Evolutionary conservation across 352 stramenopile species (phyloP), one percentile per base, ranked within the genome.

Genomic region (Phytophthora fragariae): DNA sequence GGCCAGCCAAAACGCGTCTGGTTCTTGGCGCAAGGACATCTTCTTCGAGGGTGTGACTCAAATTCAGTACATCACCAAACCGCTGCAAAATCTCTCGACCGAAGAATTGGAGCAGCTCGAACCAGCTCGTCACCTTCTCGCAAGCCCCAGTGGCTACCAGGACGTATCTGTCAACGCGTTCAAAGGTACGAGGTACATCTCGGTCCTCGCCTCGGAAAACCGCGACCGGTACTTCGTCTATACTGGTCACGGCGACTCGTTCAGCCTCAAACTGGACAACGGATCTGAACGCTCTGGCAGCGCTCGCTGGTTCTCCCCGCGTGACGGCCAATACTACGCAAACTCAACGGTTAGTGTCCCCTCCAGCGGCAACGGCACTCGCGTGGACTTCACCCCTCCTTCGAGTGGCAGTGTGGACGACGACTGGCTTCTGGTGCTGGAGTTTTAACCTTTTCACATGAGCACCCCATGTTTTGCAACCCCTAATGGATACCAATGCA

Each of bases 161-260:
- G 62, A 65, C 15, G 27, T 27, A 8, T 65, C 68, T 8, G 68
- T 70, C 24, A 66, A 69, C 19, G 41, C 68, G 4, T 75, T 27
- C 61, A 61, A 66, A 35, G 62, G 68, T 1, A 75, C 62, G 6
- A 27, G 62, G n/a, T 75, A 67, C 68, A 75, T 75, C n/a, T 75
- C 68, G 3, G 68, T 75, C 4, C 47, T 75, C 3, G 61, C 68
- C 5, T 75, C 68, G 1, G 12, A 44, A 27, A 39, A 15, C 6
- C 60, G 60, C 59, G 54, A 74, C 27, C 61, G 33, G 12, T 71
- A 61, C 55, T 65, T 61, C 33, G 56, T 61, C 11, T 71, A 71
- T 47, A 66, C 65, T 31, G 65, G 65, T 2, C 47, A 65, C 24
- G 56, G 56, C 11, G 65, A 71, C 65, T 47, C 44, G 12, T 71